phyloP scores from a whole-genome alignment of 1,284 basidiomycete species.

The Trichosporon sp. region DNA sequence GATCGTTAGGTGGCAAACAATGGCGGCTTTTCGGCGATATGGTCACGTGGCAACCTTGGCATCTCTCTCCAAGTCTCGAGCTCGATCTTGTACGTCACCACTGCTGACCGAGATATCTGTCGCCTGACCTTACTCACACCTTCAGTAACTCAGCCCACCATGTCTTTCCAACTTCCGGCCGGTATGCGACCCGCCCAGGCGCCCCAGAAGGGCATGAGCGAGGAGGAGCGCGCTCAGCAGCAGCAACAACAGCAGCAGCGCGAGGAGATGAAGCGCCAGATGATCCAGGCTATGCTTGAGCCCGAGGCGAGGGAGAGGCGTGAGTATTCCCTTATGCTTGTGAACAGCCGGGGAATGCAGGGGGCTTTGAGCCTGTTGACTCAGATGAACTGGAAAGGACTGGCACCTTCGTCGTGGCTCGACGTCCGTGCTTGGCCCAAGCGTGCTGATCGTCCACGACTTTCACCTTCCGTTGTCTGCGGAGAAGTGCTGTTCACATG shows the following conservation, averaged over 20 bases:
- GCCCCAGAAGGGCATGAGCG: constrained; percentile 31
- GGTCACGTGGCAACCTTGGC: constrained; percentile 5
- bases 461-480: background rate
- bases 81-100: constrained; percentile 5
- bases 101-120: background rate
- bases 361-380: background rate
- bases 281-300: constrained; percentile 88
- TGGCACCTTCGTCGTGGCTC: background rate
- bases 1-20: constrained; percentile 11
- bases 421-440: background rate
- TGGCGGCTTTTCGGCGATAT: constrained; percentile 17
- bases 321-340: constrained; percentile 60
- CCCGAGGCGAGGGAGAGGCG: constrained; percentile 83
- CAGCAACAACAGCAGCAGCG: constrained; percentile 54
- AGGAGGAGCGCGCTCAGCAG: constrained; percentile 46
- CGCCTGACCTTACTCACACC: constrained; percentile 6
- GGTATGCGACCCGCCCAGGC: constrained; percentile 46
- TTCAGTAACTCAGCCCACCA: constrained; percentile 31
- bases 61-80: background rate
- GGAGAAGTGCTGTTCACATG: background rate
- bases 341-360: background rate
- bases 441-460: background rate
- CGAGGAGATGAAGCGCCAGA: constrained; percentile 67
- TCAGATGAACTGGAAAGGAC: background rate
- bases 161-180: constrained; percentile 56